Evolutionary conservation across 495 filamentous ascomycete genomes (phyloP), one percentile per base, ranked within the genome.

Genomic region (Neurospora tetraspora): DNA sequence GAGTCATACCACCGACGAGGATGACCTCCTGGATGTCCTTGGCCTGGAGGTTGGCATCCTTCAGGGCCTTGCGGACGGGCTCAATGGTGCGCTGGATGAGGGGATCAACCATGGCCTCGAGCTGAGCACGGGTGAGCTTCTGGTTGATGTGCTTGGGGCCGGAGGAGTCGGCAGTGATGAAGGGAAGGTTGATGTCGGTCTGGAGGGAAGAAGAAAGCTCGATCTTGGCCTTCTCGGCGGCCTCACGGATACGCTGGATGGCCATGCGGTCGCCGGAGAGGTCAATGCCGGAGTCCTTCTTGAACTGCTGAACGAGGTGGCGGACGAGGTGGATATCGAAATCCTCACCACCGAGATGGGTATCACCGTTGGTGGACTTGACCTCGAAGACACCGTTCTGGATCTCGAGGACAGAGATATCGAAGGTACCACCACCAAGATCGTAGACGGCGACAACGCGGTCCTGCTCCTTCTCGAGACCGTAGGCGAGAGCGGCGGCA

Each of bases 191-290:
- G 86, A 98, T 98, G 82, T 99, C 96, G 72, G 96, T 99, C 85
- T 98, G 95, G 76, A 96, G 89, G 71, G 94, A 92, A 27, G 94
- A 98, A 4, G 96, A 98, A 74, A 99, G 89, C 86, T 99, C 96
- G 80, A 98, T 99, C 93, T 99, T 99, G 80, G 96, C 96, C 90
- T 99, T 99, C 90, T 99, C 96, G 74, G 96, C 96, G 75, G 96
- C 96, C 86, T 99, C 96, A 85, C 96, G 96, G 82, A 99, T 98
- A 86, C 96, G 89, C 88, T 99, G 96, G 77, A 99, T 96, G 72
- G 96, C 96, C 96, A 99, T 98, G 79, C 96, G 94, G 88, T 99
- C 96, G 76, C 84, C 84, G 42, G 92, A 92, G 69, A 99, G 89
- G 82, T 99, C 96, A 73, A 98, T 93, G 70, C 93, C 91, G 39